Evolutionary conservation across 371 early-diverging fungal species (phyloP).

Genomic region (Parasitella parasitica): DNA sequence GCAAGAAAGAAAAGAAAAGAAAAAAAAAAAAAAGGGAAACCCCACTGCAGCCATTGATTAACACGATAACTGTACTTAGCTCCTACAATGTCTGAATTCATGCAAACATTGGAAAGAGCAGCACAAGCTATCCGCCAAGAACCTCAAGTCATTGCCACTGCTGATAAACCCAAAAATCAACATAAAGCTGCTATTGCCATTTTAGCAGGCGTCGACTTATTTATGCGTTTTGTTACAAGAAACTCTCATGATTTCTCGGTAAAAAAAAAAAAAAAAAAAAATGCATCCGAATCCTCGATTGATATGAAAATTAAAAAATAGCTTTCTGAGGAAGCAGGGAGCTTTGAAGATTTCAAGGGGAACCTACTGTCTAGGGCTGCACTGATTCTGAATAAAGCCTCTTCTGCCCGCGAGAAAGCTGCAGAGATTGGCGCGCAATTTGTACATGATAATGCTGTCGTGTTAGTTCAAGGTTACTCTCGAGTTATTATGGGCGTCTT

Average conservation of each 20-base stretch:
- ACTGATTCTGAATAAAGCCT: conserved; percentile 74
- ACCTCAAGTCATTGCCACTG: conserved; percentile 27
- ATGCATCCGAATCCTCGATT: neutral
- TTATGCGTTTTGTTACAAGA: conserved; percentile 76
- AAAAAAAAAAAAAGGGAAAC: too few relatives aligned
- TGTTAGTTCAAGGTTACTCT: conserved; percentile 95
- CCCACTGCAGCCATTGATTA: neutral
- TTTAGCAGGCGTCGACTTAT: conserved; percentile 88
- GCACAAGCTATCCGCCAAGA: conserved; percentile 57
- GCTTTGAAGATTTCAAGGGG: conserved; percentile 78
- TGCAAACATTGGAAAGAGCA: conserved; percentile 73
- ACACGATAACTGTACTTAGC: conserved; percentile 42
- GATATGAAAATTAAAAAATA: neutral
- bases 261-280: conserved; percentile 16
- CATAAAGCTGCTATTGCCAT: conserved; percentile 54
- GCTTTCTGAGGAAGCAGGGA: conserved; percentile 38
- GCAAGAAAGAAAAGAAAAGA: too few relatives aligned
- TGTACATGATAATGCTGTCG: conserved; percentile 83
- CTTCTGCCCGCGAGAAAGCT: conserved; percentile 70
- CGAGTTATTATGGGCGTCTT: conserved; percentile 89
- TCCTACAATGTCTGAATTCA: conserved; percentile 86
- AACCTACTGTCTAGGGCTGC: conserved; percentile 73
- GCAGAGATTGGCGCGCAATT: conserved; percentile 86
- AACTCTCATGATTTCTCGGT: conserved; percentile 70
- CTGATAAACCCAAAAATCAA: conserved; percentile 28